Evolutionary conservation across 1,284 basidiomycete species (phyloP), one percentile per base, ranked within the genome.

Genomic region (Pseudozyma thailandica): DNA sequence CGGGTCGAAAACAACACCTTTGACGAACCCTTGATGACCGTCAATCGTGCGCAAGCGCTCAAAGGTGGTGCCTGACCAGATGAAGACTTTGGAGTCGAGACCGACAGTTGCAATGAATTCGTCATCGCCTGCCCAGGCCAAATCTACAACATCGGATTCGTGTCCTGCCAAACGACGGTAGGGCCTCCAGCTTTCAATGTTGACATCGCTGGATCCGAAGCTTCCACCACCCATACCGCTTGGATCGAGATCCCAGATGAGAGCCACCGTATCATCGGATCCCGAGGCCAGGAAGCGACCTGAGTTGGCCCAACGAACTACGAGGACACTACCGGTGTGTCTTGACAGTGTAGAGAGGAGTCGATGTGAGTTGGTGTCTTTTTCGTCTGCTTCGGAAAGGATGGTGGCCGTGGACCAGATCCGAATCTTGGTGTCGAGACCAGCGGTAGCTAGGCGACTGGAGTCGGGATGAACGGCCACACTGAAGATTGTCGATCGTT

Each of bases 1-100:
- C 1, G 96, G 95, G 84, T 99, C 96, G 89, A 94, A 99, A 77
- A 92, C 94, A 47, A 99, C 92, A 52, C 96, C 96, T 84, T 99
- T 98, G 74, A 99, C 94, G 82, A 98, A 98, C 6, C 94, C 94
- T 78, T 92, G 89, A 82, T 98, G 96, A 52, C 89, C 89, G 59
- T 92, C 91, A 30, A 99, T 88, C 79, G 90, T 92, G 44, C 88
- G 86, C 45, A 98, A 82, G 15, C 69, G 41, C n/a, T 81, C 80
- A 35, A 82, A 82, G 16, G 50, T 71, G 58, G 63, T 33, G 41
- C 79, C 80, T 23, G 72, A 74, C 94, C 94, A 98, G 30, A 99
- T 89, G 60, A 94, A 87, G 23, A 97, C 91, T 54, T 89, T 88
- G 6, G 91, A 94, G 83, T 98, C 95, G 53, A 98, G 86, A 1